Base-by-base conservation (phyloP, 495 filamentous ascomycete genomes). In the Neurospora sp. region DNA sequence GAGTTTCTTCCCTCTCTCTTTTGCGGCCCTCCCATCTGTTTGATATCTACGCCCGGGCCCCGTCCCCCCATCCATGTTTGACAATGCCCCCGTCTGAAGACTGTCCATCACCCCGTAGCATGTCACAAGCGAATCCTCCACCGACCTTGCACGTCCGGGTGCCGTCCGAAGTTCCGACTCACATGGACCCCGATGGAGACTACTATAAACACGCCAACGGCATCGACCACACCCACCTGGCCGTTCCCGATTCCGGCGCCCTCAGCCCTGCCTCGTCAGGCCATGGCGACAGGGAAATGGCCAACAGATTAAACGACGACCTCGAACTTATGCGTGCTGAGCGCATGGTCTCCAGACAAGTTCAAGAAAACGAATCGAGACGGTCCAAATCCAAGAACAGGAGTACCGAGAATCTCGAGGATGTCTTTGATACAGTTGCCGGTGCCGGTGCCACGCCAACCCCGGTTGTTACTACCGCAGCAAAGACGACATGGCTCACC, bases 251-350 rank as follows among this genome's bases (percentile, higher is more conserved):
- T 4, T 31, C 74, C 27, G 16, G 18, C 12, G 22, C 72, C 14
- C 48, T 72, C 14, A 76, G 76, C 44, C 75, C 76, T 9, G 40
- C 38, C 5, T 79, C 76, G 18, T 74, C 82, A 9, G 31, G 27
- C 22, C 27, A 65, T 35, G 53, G 53, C 1, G 53, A 65, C 53
- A 76, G 83, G 27, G 94, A 96, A 78, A 87, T 91, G 71, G 89
- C 89, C 8, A 87, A 88, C 74, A 87, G 92, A 40, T 81, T 97
- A 27, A 91, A 92, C 53, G 95, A 98, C 83, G 94, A 98, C 78
- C 81, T 98, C 39, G 89, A 93, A 45, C 84, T 98, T 70, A 85
- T 97, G 40, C 90, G 93, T 70, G 92, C 92, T 8, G 95, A 98
- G 83, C 89, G 90, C 4, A 85, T 92, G 42, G 91, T 91, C 78